phyloP scores from a whole-genome alignment of 345 rosid genomes.

The Citrus medica region DNA sequence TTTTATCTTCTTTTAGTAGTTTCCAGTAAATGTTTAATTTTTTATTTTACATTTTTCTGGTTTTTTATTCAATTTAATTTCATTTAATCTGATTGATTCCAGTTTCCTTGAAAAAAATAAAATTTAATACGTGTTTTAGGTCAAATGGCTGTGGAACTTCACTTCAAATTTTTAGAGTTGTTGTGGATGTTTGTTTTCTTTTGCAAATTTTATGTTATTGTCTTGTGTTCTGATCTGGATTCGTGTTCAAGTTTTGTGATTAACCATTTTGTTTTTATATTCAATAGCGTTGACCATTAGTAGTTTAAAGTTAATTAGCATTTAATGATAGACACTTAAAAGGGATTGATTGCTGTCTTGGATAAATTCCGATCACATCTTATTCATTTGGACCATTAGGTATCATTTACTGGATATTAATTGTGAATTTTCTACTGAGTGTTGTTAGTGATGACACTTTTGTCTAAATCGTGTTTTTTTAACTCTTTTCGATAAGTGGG shows the following conservation, averaged over 20 bases:
- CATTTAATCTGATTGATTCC: neutral
- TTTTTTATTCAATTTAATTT: neutral
- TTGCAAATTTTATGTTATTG: neutral
- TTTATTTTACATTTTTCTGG: neutral
- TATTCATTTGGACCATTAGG: neutral
- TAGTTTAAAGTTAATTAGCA: neutral
- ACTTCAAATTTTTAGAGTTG: too few species aligned
- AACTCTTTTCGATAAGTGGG: neutral
- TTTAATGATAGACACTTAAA: neutral
- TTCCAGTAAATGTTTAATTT: constrained; percentile 3
- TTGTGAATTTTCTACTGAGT: neutral
- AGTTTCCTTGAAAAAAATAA: too few species aligned
- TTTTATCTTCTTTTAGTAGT: neutral
- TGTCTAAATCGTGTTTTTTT: neutral
- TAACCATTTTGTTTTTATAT: neutral
- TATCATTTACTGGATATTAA: neutral
- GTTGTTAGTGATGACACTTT: neutral
- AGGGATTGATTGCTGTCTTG: neutral
- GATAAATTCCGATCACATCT: neutral
- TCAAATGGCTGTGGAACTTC: neutral
- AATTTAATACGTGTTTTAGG: too few species aligned
- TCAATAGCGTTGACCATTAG: neutral
- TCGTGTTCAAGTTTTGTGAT: neutral
- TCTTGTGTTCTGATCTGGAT: neutral
- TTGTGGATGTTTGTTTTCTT: neutral